Percentiles rank a stretch among this genome's conserved stretches.
Evolutionary conservation across 2,329 filamentous ascomycete species (phyloP).

Genomic region (Bimuria novae-zelandiae): DNA sequence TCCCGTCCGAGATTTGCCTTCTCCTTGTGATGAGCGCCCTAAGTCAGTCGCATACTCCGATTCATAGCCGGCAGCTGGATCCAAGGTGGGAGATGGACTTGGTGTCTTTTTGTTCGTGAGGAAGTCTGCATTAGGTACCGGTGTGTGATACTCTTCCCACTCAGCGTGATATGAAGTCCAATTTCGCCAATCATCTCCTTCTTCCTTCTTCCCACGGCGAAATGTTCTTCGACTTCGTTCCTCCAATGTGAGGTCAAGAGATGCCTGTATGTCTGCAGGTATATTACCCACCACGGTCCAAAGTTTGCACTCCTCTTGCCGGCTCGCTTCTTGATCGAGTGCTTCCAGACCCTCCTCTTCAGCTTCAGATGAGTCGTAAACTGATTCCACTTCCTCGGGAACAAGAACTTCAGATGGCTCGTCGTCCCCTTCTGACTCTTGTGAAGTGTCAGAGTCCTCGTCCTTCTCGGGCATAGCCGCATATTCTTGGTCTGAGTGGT

Average conservation of each 20-base stretch:
- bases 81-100: background rate
- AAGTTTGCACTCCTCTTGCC: slow-evolving; percentile 52
- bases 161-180: slow-evolving; percentile 52
- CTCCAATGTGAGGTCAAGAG: slow-evolving; percentile 25
- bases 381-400: background rate
- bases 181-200: slow-evolving; percentile 55
- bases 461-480: background rate
- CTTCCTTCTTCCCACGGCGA: slow-evolving; percentile 36
- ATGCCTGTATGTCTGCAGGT: slow-evolving; percentile 22
- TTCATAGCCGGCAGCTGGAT: background rate
- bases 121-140: slow-evolving; percentile 24
- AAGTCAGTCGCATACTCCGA: slow-evolving; percentile 2
- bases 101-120: slow-evolving; percentile 22
- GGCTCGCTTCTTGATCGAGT: slow-evolving; percentile 53
- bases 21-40: background rate
- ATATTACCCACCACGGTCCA: slow-evolving; percentile 49
- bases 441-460: slow-evolving; percentile 4
- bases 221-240: slow-evolving; percentile 19
- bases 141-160: slow-evolving; percentile 52
- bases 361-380: background rate
- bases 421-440: background rate
- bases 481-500: slow-evolving; percentile 9
- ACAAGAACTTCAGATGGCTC: background rate
- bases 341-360: slow-evolving; percentile 39
- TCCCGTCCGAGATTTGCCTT: background rate